A percentile compares a stretch with the other conserved stretches of the same genome.
These are phyloP conservation scores for Metschnikowia vanudenii DNA, from an alignment of 805 yeast species.

Conservation along the genomic window DNA sequence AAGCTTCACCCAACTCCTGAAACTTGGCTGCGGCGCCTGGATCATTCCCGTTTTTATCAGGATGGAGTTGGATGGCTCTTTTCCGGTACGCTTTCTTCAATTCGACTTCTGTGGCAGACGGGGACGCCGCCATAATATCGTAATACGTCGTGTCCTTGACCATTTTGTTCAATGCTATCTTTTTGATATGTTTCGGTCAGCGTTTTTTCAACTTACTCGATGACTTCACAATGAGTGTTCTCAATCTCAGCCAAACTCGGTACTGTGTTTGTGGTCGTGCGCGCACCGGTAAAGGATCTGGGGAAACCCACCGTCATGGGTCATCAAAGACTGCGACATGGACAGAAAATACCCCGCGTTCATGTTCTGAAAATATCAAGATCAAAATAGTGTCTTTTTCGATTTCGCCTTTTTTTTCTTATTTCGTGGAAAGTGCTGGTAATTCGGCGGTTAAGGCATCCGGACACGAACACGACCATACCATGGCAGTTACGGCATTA, in stretches of 20 bases:
- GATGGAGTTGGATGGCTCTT: slow-evolving; percentile 34
- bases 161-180: slow-evolving; percentile 39
- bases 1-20: slow-evolving; percentile 67
- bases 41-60: slow-evolving; percentile 95
- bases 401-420: too few relatives aligned
- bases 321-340: neutral
- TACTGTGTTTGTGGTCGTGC: neutral
- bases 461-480: too few relatives aligned
- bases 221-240: too few relatives aligned
- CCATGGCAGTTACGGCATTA: too few relatives aligned
- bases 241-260: too few relatives aligned
- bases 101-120: slow-evolving; percentile 73
- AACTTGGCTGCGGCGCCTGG: slow-evolving; percentile 85
- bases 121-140: slow-evolving; percentile 67
- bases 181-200: too few relatives aligned
- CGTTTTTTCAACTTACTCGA: too few relatives aligned
- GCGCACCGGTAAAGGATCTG: neutral
- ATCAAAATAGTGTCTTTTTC: too few relatives aligned
- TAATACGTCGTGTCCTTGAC: slow-evolving; percentile 86
- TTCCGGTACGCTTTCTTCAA: slow-evolving; percentile 81
- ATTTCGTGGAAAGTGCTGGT: too few relatives aligned
- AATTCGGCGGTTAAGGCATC: too few relatives aligned
- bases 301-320: neutral
- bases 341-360: too few relatives aligned
- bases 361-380: too few relatives aligned